Base-by-base conservation (phyloP, 169 alveolate species). In the Ichthyophthirius multifiliis region DNA sequence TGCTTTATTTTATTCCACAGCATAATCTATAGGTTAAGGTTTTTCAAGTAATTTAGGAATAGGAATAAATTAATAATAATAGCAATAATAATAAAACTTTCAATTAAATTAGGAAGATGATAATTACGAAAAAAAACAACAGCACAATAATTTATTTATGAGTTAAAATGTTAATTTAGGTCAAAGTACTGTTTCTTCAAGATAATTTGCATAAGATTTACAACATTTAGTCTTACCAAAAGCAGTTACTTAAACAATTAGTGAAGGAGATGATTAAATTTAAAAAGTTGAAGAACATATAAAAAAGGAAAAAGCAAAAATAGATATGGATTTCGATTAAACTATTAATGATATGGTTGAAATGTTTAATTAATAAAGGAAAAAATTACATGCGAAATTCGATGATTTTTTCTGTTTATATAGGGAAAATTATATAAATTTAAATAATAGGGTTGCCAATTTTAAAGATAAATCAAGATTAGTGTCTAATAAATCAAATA, bases 401-500 rank as follows among this genome's bases (percentile, higher is more conserved):
- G 77, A 67, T 30, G 32, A 39, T 0, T 67, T 34, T 15, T n/a
- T 7, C 3, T 37, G 20, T 34, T 32, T 32, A 5, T 67, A 67
- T 20, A 39, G 45, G 12, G 77, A 67, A 67, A 67, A 67, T 20
- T 67, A 67, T 20, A 18, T 12, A n/a, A 34, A 34, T 39, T 37
- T 67, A n/a, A 67, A 67, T 15, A 37, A 67, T 13, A 34, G 39
- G 27, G 77, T 67, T 4, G 30, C 43, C 9, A 35, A 15, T 7
- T 67, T 67, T 37, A 67, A 67, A 67, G 77, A 67, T 37, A 67
- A 67, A 35, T 67, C 48, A 7, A 35, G 41, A n/a, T 35, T 34
- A 37, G 63, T 67, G 43, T 23, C 77, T 5, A 55, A 55, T 7
- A 55, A 55, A 23, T 27, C 23, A 13, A 55, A 55, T 39, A 2